Base-by-base conservation (phyloP, 106 monocot species). In the Xerophyta viscosa region DNA sequence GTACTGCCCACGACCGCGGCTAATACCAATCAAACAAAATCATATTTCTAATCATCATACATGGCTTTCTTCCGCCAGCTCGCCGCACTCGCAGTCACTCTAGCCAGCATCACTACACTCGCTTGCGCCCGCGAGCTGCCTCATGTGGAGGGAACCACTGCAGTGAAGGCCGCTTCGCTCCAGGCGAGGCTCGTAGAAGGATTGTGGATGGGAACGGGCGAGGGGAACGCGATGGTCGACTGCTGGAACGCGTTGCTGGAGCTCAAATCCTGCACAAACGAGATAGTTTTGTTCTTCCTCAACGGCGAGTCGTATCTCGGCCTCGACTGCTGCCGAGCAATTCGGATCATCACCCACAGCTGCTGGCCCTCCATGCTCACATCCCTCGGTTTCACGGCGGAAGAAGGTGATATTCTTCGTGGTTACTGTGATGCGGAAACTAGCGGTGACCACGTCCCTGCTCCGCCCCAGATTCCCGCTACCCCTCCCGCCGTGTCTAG, bases 351-450 rank as follows among this genome's bases (percentile, higher is more conserved):
- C 57, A 75, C 84, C 9, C 73, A 24, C 66, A 51, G 74, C 9
- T 84, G 78, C 67, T 84, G 78, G 78, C 74, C 78, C 8, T 57
- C 58, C 66, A 78, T 84, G 84, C 71, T 84, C 49, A 24, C 71
- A 37, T 63, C 79, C 29, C 14, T 84, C 51, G 84, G 84, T 6
- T 79, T 84, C 75, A 84, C 74, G 20, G 37, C 53, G 7, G 61
- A 79, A 46, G 84, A 84, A 37, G 71, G 64, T 20, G 83, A 78
- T 50, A 70, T 83, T 36, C 74, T 83, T 8, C 41, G 64, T 1
- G 75, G 79, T 18, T 79, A 78, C 71, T 84, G 78, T 50, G 79
- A 78, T 49, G 67, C 71, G 12, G 61, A 67, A 56, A 12, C 52
- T 17, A 33, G 11, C 33, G n/a, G n/a, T n/a, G n/a, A n/a, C n/a